phyloP scores from a whole-genome alignment of 768 basidiomycete species.

The Agrocybe chaxingu region DNA sequence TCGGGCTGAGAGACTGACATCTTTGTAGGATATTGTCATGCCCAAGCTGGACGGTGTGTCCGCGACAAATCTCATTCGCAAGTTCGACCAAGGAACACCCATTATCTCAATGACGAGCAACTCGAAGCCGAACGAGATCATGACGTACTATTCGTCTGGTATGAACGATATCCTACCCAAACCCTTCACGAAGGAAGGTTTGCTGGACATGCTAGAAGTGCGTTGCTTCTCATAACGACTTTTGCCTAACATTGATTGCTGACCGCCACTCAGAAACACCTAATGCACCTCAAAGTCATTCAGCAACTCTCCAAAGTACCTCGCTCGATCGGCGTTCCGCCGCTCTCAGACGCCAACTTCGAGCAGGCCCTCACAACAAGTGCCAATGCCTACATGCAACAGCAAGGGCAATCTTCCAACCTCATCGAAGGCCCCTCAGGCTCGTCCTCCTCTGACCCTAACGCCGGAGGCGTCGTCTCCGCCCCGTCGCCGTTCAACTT shows the following conservation, averaged over 20 bases:
- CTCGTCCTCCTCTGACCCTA: constrained; percentile 4
- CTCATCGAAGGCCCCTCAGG: constrained; percentile 7
- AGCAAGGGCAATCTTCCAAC: not conserved
- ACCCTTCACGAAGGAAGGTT: constrained; percentile 92
- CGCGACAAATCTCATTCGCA: constrained; percentile 89
- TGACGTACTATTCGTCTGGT: constrained; percentile 86
- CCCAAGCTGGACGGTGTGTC: constrained; percentile 83
- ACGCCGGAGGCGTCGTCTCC: not conserved
- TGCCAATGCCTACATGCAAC: constrained; percentile 13
- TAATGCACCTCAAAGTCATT: constrained; percentile 83
- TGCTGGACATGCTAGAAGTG: constrained; percentile 91
- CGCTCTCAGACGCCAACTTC: constrained; percentile 51
- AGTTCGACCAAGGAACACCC: constrained; percentile 93
- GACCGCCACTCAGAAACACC: constrained; percentile 61
- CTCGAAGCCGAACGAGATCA: constrained; percentile 88
- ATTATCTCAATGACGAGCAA: constrained; percentile 99
- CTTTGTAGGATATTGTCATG: constrained; percentile 87
- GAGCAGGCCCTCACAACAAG: constrained; percentile 46
- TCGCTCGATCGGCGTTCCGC: constrained; percentile 65
- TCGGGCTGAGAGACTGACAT: not conserved
- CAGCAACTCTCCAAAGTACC: constrained; percentile 71
- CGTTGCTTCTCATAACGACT: constrained; percentile 1
- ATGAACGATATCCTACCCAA: constrained; percentile 98
- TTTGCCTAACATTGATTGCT: not conserved
- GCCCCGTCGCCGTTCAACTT: constrained; percentile 20